phyloP scores from a whole-genome alignment of 768 basidiomycete genomes.

The Thelephora aurantiotincta region DNA sequence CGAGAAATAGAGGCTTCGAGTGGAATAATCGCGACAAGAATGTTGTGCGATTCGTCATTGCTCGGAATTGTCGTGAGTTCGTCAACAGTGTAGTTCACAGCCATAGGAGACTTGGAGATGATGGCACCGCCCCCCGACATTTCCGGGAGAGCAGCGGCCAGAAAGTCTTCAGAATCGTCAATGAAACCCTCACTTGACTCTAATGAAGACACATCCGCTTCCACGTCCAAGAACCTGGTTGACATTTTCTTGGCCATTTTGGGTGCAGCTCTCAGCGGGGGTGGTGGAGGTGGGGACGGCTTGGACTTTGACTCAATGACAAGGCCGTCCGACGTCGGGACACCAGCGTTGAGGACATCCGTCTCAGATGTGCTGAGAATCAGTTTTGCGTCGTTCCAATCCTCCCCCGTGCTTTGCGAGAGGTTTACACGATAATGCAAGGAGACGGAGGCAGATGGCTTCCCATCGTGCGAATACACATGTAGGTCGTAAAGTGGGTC shows the following conservation, averaged over 20 bases:
- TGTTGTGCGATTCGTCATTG: constrained; percentile 42
- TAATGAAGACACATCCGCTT: too few relatives aligned
- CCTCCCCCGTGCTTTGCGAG: constrained; percentile 42
- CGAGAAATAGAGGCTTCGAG: constrained; percentile 32
- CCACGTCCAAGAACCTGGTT: too few relatives aligned
- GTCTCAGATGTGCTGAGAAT: constrained; percentile 36
- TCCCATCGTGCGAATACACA: constrained; percentile 29
- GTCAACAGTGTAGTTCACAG: constrained; percentile 35
- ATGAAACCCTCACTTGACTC: too few relatives aligned
- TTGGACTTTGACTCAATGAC: not conserved
- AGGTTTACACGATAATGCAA: constrained; percentile 44
- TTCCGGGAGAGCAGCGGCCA: too few relatives aligned
- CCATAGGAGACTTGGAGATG: constrained; percentile 31
- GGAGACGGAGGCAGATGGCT: constrained; percentile 27
- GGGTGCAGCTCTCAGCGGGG: too few relatives aligned
- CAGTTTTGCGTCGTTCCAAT: constrained; percentile 37
- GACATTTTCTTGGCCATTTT: too few relatives aligned
- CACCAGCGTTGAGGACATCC: constrained; percentile 16
- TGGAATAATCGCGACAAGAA: constrained; percentile 34
- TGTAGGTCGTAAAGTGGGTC: constrained; percentile 46
- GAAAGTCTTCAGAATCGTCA: too few relatives aligned
- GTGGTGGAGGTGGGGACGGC: too few relatives aligned
- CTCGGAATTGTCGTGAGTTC: constrained; percentile 36
- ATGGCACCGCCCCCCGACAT: not conserved
- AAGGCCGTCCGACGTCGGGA: not conserved